Percentiles rank a stretch among this genome's conserved stretches.
Evolutionary conservation across 352 stramenopile genomes (phyloP).

Genomic region (Phytophthora sp.): DNA sequence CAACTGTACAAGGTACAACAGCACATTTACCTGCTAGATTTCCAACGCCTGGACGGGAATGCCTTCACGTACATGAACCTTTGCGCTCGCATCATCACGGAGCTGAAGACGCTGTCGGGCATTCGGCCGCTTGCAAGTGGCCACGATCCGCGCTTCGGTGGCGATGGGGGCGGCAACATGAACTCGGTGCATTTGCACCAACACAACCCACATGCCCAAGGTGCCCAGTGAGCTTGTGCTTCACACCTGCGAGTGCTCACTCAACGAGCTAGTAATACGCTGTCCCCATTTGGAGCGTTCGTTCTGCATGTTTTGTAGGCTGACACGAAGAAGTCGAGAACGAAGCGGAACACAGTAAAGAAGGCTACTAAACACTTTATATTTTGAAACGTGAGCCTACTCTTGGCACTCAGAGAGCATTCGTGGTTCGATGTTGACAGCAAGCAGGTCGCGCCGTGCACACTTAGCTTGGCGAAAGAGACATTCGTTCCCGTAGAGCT

Average conservation of each 20-base stretch:
- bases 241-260: neutral
- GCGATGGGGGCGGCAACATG: conserved; percentile 47
- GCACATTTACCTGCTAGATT: conserved; percentile 99
- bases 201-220: conserved; percentile 40
- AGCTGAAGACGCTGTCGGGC: conserved; percentile 96
- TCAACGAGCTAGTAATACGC: conserved; percentile 11
- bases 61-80: conserved; percentile 99
- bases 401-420: conserved; percentile 14
- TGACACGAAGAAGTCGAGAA: conserved; percentile 7
- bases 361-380: conserved; percentile 23
- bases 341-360: conserved; percentile 20
- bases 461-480: conserved; percentile 59
- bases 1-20: conserved; percentile 98
- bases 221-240: conserved; percentile 9
- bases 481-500: conserved; percentile 63
- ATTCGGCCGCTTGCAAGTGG: conserved; percentile 61
- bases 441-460: conserved; percentile 21
- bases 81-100: conserved; percentile 98
- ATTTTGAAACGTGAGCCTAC: neutral
- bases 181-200: conserved; percentile 61
- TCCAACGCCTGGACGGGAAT: conserved; percentile 96
- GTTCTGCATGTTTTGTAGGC: conserved; percentile 29
- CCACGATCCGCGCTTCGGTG: conserved; percentile 58
- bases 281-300: conserved; percentile 10
- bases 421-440: conserved; percentile 28